Base-by-base conservation (phyloP, 1,284 basidiomycete species). In the Irpex lacteus region DNA sequence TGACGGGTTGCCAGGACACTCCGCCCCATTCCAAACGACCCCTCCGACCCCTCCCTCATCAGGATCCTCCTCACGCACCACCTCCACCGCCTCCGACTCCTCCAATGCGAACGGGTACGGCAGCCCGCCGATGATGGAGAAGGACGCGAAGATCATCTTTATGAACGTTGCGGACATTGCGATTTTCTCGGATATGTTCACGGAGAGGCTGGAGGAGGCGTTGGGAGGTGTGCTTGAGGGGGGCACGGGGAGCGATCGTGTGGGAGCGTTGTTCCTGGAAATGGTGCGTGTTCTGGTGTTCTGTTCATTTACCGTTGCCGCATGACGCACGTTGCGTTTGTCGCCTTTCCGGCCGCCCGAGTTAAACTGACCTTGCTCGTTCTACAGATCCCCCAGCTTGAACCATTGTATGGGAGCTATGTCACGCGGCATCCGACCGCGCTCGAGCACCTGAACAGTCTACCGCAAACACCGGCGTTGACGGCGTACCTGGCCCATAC, bases 371-470 rank as follows among this genome's bases (percentile, higher is more conserved):
- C 5, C 5, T 34, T 34, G 32, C 6, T 6, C 5, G 32, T 6
- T 6, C 64, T 38, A 1, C 71, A 95, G 90, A 87, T 94, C 56
- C 88, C 93, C 6, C 81, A 84, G 40, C 81, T 98, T 66, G 90
- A 94, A 71, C 84, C 85, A 4, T 85, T 91, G 15, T 98, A 96
- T 76, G 90, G 87, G 72, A 81, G 85, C 26, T 98, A 98, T 78
- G 98, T 97, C 75, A 91, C 93, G 3, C 86, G 89, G 50, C 95
- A 98, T 73, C 84, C 92, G 1, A 82, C 82, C 3, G 94, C 95
- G 2, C 82, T 93, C 61, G 80, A 85, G 19, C 91, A 92, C 66
- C 83, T 95, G 21, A 79, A 83, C 62, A 73, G 81, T n/a, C 75
- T 88, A 13, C 82, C 82, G 7, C 77, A 81, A 66, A 86, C 86